A percentile compares a stretch with the other conserved stretches of the same genome.
phyloP scores from a whole-genome alignment of 2,329 filamentous ascomycete genomes.

The Ceratocystis lukuohia region DNA sequence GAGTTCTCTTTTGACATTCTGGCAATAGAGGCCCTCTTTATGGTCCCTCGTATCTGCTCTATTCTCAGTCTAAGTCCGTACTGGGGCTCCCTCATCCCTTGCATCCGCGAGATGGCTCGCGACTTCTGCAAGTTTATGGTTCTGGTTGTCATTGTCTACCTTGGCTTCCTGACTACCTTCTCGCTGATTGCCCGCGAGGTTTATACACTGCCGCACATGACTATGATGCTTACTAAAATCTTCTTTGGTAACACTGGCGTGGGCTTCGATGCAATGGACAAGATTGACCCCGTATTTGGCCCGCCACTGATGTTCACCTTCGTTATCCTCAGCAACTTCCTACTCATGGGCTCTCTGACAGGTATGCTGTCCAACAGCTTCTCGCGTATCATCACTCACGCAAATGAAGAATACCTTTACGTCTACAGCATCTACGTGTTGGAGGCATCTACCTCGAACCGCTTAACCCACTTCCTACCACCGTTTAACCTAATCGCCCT shows the following conservation, averaged over 20 bases:
- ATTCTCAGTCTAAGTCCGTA: slow-evolving; percentile 77
- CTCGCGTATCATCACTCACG: slow-evolving; percentile 48
- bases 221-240: slow-evolving; percentile 64
- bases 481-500: slow-evolving; percentile 64
- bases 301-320: slow-evolving; percentile 58
- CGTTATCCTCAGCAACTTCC: slow-evolving; percentile 61
- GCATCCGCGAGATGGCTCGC: slow-evolving; percentile 86
- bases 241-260: slow-evolving; percentile 67
- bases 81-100: slow-evolving; percentile 80
- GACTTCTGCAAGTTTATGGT: slow-evolving; percentile 80
- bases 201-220: slow-evolving; percentile 54
- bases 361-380: slow-evolving; percentile 68
- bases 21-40: slow-evolving; percentile 74
- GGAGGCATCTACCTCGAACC: slow-evolving; percentile 53
- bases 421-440: slow-evolving; percentile 56
- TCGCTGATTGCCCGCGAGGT: slow-evolving; percentile 59
- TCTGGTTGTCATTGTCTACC: slow-evolving; percentile 66
- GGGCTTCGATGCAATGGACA: slow-evolving; percentile 55
- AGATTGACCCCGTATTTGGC: slow-evolving; percentile 45
- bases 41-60: slow-evolving; percentile 80
- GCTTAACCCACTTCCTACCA: slow-evolving; percentile 56
- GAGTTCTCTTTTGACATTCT: slow-evolving; percentile 81
- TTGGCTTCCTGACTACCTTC: slow-evolving; percentile 82
- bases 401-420: slow-evolving; percentile 64
- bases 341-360: slow-evolving; percentile 66